These are phyloP conservation scores for Talaromyces sp. DNA, from an alignment of 2,329 filamentous ascomycete genomes.

Conservation along the genomic window DNA sequence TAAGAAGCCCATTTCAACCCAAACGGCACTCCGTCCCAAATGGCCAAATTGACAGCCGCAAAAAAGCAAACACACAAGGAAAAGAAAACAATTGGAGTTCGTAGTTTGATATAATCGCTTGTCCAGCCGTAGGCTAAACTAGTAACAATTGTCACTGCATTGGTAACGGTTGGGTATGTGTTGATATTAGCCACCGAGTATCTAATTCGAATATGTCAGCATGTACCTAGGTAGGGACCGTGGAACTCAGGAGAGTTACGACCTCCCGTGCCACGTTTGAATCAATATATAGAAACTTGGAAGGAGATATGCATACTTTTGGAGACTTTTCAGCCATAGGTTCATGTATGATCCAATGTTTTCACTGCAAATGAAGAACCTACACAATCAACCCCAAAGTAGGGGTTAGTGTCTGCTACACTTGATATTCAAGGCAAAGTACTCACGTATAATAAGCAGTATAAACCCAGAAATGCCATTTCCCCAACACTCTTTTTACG, in stretches of 20 bases:
- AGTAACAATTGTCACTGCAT: constrained; percentile 8
- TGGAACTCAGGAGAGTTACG: too few species aligned
- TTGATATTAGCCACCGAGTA: constrained; percentile 8
- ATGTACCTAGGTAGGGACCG: too few species aligned
- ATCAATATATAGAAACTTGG: background rate
- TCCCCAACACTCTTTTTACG: background rate
- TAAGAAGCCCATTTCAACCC: constrained; percentile 11
- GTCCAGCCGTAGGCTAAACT: constrained; percentile 10
- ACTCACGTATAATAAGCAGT: constrained; percentile 11
- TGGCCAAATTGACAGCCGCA: constrained; percentile 3
- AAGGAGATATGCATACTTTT: background rate
- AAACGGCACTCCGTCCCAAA: constrained; percentile 10
- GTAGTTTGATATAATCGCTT: constrained; percentile 6
- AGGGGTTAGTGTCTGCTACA: background rate
- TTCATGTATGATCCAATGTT: constrained; percentile 13
- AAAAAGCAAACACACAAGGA: constrained; percentile 10
- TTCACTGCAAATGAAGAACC: constrained; percentile 12
- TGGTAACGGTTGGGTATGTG: constrained; percentile 10
- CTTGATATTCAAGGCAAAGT: background rate
- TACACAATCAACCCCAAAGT: background rate
- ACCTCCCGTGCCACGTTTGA: background rate
- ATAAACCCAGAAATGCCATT: constrained; percentile 14
- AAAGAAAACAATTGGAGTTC: constrained; percentile 11
- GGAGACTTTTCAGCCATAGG: constrained; percentile 7
- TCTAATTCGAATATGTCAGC: background rate